phyloP scores from a whole-genome alignment of 306 rosid species.

The Prosopis cineraria region DNA sequence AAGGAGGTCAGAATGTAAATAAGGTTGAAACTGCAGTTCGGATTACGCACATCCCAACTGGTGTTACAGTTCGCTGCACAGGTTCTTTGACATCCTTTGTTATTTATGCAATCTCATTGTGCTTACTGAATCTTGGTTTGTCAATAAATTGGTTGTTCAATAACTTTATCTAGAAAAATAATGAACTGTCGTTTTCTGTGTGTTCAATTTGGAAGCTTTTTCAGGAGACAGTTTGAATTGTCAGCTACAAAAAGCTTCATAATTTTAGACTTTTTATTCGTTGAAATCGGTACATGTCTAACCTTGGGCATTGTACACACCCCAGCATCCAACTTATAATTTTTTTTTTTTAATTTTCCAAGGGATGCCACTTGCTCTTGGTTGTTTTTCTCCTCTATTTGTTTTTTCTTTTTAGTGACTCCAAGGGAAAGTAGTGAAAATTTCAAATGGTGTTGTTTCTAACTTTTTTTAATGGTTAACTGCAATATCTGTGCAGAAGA shows the following conservation, averaged over 20 bases:
- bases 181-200: background rate
- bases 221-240: conserved; percentile 7
- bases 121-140: background rate
- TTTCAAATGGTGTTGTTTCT: background rate
- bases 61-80: conserved; percentile 94
- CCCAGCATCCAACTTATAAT: background rate
- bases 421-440: no score
- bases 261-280: no score
- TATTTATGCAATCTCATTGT: background rate
- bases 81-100: conserved; percentile 47
- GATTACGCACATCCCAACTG: conserved; percentile 96
- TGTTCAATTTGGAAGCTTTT: background rate
- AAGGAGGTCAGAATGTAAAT: conserved; percentile 97
- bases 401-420: no score
- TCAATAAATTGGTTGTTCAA: conserved; percentile 11
- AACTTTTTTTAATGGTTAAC: no score
- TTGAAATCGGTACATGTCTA: no score
- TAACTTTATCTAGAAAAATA: background rate
- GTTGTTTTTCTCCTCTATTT: no score
- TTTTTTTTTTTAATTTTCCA: no score
- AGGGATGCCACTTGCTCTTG: no score
- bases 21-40: conserved; percentile 98
- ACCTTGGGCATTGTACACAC: background rate
- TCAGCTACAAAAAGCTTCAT: background rate
- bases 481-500: conserved; percentile 92